Evolutionary conservation across 2,329 filamentous ascomycete species (phyloP), one percentile per base, ranked within the genome.

Genomic region (Fusarium albosuccineum): DNA sequence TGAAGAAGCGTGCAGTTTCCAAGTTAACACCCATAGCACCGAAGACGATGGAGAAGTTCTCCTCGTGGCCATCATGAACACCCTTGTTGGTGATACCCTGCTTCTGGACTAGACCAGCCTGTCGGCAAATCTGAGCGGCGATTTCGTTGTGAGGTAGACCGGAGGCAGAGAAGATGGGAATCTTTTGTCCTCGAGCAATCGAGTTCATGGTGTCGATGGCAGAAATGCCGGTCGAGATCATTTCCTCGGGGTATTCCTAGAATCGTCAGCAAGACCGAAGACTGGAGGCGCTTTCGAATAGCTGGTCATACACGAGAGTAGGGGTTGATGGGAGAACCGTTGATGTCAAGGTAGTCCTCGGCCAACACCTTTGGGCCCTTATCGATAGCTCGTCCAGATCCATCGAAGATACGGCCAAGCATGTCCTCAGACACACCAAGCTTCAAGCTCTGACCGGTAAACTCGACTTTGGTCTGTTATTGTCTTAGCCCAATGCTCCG

Each of bases 11-110:
- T 75, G 92, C 93, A 33, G 96, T 99, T 80, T 99, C 96, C 91
- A 99, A 90, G 85, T 99, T 99, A 74, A 99, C 96, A 94, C 96
- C 96, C 96, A 99, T 99, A 77, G 96, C 96, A 78, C 93, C 97
- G 79, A 99, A 99, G 60, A 99, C 96, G 76, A 99, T 99, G 64
- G 94, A 97, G 87, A 99, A 99, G 86, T 99, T 99, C 77, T 99
- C 96, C 77, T 97, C 94, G 82, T 99, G 96, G 58, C 90, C 94
- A 76, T 99, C 97, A 77, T 99, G 96, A 27, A 96, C 90, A 70
- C 92, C 94, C 88, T 99, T 99, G 79, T 93, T 97, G 36, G 94
- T 91, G 55, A 89, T 81, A 52, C 94, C 86, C 85, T 93, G 76
- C 73, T 86, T 82, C 81, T 94, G 90, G 70, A 98, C 97, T 78